phyloP scores from a whole-genome alignment of 768 basidiomycete species.

The Clathrus columnatus region DNA sequence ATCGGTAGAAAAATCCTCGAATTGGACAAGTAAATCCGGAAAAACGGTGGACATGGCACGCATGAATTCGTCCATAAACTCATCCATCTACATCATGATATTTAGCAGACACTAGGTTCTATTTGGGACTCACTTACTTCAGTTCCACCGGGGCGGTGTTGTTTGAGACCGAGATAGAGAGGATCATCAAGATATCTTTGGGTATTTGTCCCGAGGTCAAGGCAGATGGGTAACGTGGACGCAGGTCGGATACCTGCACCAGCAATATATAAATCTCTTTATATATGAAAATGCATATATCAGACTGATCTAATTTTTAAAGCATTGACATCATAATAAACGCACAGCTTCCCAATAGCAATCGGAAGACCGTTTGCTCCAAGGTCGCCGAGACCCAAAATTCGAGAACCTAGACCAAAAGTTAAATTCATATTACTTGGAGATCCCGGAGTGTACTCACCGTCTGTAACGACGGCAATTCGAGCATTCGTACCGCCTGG shows the following conservation, averaged over 20 bases:
- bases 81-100: conserved; percentile 15
- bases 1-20: conserved; percentile 21
- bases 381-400: conserved; percentile 31
- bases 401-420: conserved; percentile 16
- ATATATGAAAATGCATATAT: conserved; percentile 16
- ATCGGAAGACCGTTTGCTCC: conserved; percentile 13
- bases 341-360: conserved; percentile 5
- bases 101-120: background rate
- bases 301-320: conserved; percentile 27
- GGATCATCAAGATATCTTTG: conserved; percentile 29
- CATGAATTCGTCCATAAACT: conserved; percentile 36
- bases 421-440: too few relatives aligned
- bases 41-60: conserved; percentile 25
- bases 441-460: too few relatives aligned
- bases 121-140: conserved; percentile 6
- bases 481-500: conserved; percentile 20
- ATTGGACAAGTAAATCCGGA: conserved; percentile 29
- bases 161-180: conserved; percentile 32
- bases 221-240: conserved; percentile 7
- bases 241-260: conserved; percentile 24
- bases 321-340: background rate
- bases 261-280: conserved; percentile 26
- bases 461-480: conserved; percentile 37
- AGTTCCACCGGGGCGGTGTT: conserved; percentile 20
- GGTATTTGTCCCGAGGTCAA: conserved; percentile 33